Conservation (phyloP, 2,329 filamentous ascomycete species). For the Colletotrichum eremochloae region DNA sequence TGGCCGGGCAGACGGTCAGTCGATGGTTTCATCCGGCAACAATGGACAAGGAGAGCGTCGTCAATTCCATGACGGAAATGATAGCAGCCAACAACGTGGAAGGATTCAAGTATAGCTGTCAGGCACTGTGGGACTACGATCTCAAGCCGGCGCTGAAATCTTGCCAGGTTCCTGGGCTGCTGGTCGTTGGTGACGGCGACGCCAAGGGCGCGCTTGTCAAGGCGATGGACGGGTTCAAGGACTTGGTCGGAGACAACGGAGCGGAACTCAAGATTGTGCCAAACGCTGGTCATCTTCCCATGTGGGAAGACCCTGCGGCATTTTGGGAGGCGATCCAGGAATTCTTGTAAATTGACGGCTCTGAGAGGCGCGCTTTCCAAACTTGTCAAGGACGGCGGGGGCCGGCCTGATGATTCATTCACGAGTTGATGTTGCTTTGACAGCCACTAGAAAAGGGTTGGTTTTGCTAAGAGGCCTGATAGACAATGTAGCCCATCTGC, state of each 20-base stretch:
- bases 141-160: constrained; percentile 67
- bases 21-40: constrained; percentile 81
- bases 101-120: constrained; percentile 77
- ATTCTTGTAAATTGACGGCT: constrained; percentile 62
- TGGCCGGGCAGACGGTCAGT: constrained; percentile 79
- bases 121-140: constrained; percentile 80
- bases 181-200: constrained; percentile 81
- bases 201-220: constrained; percentile 78
- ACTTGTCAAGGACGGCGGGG: neutral
- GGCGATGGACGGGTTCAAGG: constrained; percentile 83
- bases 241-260: constrained; percentile 65
- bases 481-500: no score
- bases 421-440: constrained; percentile 3
- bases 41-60: constrained; percentile 59
- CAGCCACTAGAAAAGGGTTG: neutral
- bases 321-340: constrained; percentile 74
- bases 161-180: constrained; percentile 71
- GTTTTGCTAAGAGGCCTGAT: no score
- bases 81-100: constrained; percentile 77
- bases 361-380: neutral
- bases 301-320: constrained; percentile 79
- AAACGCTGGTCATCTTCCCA: constrained; percentile 83
- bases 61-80: constrained; percentile 74
- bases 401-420: neutral
- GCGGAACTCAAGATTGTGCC: constrained; percentile 75